Evolutionary conservation across 2,329 filamentous ascomycete genomes (phyloP).

Genomic region (Exophiala phaeomuriformis): DNA sequence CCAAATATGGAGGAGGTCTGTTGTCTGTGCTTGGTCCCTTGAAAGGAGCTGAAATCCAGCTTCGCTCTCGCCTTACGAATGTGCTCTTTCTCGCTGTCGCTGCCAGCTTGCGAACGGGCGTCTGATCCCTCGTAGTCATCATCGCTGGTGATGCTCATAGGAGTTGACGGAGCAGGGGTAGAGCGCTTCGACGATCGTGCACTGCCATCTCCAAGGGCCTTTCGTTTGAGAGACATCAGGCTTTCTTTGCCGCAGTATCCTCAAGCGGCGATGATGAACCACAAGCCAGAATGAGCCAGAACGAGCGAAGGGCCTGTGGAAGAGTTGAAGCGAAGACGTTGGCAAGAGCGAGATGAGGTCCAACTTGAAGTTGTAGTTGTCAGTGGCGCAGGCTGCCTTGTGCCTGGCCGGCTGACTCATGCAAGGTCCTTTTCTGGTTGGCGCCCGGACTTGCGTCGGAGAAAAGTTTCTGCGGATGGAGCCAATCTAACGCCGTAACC

Average conservation of each 20-base stretch:
- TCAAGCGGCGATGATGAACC: too few species aligned
- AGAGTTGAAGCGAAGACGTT: too few species aligned
- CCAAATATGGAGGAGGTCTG: conserved; percentile 50
- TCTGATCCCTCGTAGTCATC: conserved; percentile 53
- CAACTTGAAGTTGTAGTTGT: neutral
- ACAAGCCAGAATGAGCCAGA: too few species aligned
- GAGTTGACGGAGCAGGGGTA: conserved; percentile 40
- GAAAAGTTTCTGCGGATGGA: neutral
- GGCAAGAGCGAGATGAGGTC: neutral
- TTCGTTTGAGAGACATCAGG: conserved; percentile 42
- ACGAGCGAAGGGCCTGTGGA: conserved; percentile 3
- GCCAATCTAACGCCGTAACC: neutral
- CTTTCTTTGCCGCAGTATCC: too few species aligned
- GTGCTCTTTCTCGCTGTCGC: conserved; percentile 43
- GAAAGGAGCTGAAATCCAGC: conserved; percentile 47
- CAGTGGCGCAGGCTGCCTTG: neutral
- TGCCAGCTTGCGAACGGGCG: conserved; percentile 31
- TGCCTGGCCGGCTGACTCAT: neutral
- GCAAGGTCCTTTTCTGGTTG: neutral
- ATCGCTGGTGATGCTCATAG: conserved; percentile 44
- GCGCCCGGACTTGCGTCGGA: neutral
- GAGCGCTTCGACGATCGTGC: conserved; percentile 44
- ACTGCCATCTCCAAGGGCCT: conserved; percentile 33
- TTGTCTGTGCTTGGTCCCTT: conserved; percentile 38
- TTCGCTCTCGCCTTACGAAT: conserved; percentile 35